Percentiles rank a stretch among this genome's conserved stretches.
Conservation (phyloP, 768 basidiomycete genomes). For the Mycena pura region DNA sequence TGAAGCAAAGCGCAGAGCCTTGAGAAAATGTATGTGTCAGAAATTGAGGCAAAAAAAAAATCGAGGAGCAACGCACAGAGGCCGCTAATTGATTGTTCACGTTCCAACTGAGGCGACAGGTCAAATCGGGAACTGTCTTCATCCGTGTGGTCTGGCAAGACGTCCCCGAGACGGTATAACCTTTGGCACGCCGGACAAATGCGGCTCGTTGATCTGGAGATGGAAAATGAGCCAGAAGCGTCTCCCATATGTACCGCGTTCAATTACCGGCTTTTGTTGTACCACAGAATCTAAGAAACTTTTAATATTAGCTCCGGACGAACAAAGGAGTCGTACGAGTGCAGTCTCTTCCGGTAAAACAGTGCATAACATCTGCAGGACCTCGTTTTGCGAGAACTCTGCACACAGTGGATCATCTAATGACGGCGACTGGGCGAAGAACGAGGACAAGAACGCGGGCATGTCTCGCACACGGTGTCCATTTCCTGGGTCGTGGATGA, state of each 20-base stretch:
- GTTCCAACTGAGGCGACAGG: slow-evolving; percentile 48
- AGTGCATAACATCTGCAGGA: slow-evolving; percentile 73
- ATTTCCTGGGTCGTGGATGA: slow-evolving; percentile 79
- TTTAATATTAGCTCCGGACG: not conserved
- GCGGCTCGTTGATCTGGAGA: slow-evolving; percentile 52
- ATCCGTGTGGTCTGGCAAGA: slow-evolving; percentile 54
- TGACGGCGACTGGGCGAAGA: slow-evolving; percentile 71
- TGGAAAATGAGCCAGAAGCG: not conserved
- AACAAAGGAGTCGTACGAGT: slow-evolving; percentile 51
- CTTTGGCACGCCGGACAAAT: slow-evolving; percentile 83
- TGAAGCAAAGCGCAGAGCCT: slow-evolving; percentile 83
- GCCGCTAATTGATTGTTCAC: slow-evolving; percentile 78
- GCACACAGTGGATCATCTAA: slow-evolving; percentile 72
- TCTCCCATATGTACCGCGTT: too few relatives aligned
- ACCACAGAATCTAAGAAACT: slow-evolving; percentile 73
- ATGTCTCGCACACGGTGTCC: slow-evolving; percentile 77
- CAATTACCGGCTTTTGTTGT: slow-evolving; percentile 74
- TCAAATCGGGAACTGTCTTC: slow-evolving; percentile 27
- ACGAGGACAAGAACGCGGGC: slow-evolving; percentile 70
- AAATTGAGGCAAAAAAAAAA: not conserved
- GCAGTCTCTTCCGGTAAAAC: slow-evolving; percentile 77
- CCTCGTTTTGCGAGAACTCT: slow-evolving; percentile 79
- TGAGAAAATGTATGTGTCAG: not conserved
- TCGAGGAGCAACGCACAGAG: slow-evolving; percentile 62
- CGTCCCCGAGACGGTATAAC: slow-evolving; percentile 73